phyloP scores from a whole-genome alignment of 768 basidiomycete species.

The Leccinum pellstonianum region DNA sequence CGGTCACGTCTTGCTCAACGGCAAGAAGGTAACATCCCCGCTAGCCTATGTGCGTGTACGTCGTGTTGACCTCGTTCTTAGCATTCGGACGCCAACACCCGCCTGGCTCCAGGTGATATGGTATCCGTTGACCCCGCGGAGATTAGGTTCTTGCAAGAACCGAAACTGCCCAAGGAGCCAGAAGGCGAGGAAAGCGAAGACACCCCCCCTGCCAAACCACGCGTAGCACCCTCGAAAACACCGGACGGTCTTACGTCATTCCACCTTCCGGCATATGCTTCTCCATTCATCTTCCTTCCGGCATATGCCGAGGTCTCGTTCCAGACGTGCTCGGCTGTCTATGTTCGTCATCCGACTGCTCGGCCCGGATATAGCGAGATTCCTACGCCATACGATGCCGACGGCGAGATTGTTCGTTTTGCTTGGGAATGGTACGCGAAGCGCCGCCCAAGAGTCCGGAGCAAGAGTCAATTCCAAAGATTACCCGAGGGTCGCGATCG shows the following conservation, averaged over 20 bases:
- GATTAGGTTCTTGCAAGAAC: slow-evolving; percentile 66
- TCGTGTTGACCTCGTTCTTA: slow-evolving; percentile 30
- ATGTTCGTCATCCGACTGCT: slow-evolving; percentile 94
- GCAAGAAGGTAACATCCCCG: slow-evolving; percentile 64
- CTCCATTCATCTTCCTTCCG: slow-evolving; percentile 92
- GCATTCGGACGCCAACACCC: slow-evolving; percentile 83
- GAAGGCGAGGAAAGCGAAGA: slow-evolving; percentile 6
- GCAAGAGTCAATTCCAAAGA: slow-evolving; percentile 57
- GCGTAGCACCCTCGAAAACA: slow-evolving; percentile 1
- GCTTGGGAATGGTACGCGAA: slow-evolving; percentile 96
- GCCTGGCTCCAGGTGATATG: slow-evolving; percentile 93
- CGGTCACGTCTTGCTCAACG: slow-evolving; percentile 86
- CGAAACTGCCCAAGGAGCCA: slow-evolving; percentile 19
- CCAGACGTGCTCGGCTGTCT: slow-evolving; percentile 85
- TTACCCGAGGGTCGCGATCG: slow-evolving; percentile 64
- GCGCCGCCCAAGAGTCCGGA: slow-evolving; percentile 64
- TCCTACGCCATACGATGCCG: slow-evolving; percentile 93
- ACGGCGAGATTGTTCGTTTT: slow-evolving; percentile 87
- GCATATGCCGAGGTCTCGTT: slow-evolving; percentile 87
- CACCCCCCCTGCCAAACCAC: background rate
- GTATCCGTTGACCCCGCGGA: slow-evolving; percentile 81
- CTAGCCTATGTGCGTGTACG: slow-evolving; percentile 30
- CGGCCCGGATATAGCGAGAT: slow-evolving; percentile 96
- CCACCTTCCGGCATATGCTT: slow-evolving; percentile 80
- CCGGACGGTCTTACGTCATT: slow-evolving; percentile 60